Conservation (phyloP, 2,329 filamentous ascomycete genomes). For the Knoxdaviesia capensis region DNA sequence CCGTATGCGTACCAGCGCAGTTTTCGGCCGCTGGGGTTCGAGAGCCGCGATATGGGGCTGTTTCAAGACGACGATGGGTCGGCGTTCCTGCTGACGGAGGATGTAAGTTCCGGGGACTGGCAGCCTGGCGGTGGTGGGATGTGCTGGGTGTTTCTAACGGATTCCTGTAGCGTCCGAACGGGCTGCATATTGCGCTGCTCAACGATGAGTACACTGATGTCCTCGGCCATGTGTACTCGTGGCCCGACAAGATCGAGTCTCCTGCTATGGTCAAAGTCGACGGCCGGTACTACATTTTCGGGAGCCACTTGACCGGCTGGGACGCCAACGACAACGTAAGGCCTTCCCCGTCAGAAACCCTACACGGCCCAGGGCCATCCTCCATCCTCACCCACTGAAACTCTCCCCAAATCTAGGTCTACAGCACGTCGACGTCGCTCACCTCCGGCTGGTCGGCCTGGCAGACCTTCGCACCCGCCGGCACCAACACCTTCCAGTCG, state of each 20-base stretch:
- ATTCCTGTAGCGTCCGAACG: conserved; percentile 25
- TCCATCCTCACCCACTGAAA: neutral
- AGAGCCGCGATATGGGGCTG: conserved; percentile 35
- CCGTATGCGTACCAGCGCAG: conserved; percentile 23
- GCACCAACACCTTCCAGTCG: conserved; percentile 34
- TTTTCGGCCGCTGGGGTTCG: conserved; percentile 14
- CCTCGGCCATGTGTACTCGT: conserved; percentile 25
- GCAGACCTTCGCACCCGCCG: conserved; percentile 34
- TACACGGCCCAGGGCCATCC: accelerated
- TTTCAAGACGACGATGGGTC: conserved; percentile 41
- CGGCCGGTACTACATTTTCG: conserved; percentile 45
- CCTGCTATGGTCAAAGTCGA: conserved; percentile 42
- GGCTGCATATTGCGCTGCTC: conserved; percentile 35
- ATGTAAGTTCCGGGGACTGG: conserved; percentile 19
- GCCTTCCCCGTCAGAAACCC: neutral
- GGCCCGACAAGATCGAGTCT: conserved; percentile 34
- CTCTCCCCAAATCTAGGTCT: conserved; percentile 14
- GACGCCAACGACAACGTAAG: conserved; percentile 40
- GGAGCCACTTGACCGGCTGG: conserved; percentile 34
- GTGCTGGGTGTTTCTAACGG: neutral
- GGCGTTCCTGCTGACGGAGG: conserved; percentile 41
- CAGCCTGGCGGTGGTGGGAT: neutral
- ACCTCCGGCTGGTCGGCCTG: conserved; percentile 40
- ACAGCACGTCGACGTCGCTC: conserved; percentile 35
- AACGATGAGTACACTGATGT: conserved; percentile 36